Percentiles rank a stretch among this genome's conserved stretches.
Conservation (phyloP, 257 asterid genomes). For the Gentiana macrophylla region DNA sequence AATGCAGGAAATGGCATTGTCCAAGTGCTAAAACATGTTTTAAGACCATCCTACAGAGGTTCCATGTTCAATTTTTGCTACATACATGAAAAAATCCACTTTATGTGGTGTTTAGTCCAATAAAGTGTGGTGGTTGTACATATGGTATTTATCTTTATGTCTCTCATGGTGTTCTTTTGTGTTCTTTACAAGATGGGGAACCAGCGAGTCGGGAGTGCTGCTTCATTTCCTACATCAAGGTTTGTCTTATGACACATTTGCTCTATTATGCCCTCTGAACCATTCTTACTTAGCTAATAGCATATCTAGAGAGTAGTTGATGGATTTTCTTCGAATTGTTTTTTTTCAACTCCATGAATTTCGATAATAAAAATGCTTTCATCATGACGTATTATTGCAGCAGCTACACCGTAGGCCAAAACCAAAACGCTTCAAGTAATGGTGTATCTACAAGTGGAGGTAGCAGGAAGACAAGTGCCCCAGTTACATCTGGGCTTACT, state of each 20-base stretch:
- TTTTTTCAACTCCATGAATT: not conserved
- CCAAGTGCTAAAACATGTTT: too few relatives aligned
- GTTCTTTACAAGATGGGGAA: constrained; percentile 42
- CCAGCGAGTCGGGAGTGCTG: constrained; percentile 47
- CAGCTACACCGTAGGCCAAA: constrained; percentile 34
- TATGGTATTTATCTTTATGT: not conserved
- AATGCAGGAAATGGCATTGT: too few relatives aligned
- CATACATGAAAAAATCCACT: too few relatives aligned
- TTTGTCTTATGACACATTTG: constrained; percentile 10
- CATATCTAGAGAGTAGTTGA: not conserved
- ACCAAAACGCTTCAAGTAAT: constrained; percentile 35
- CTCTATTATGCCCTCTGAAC: too few relatives aligned
- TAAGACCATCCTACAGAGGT: too few relatives aligned
- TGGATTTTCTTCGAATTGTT: not conserved
- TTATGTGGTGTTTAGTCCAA: too few relatives aligned
- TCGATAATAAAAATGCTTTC: not conserved
- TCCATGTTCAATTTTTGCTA: too few relatives aligned
- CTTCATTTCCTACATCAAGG: constrained; percentile 48
- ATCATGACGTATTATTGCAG: constrained; percentile 28
- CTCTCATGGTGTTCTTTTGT: constrained; percentile 16
- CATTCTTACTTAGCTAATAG: too few relatives aligned
- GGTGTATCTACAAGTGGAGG: constrained; percentile 38
- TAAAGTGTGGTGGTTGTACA: too few relatives aligned
- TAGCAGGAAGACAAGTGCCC: constrained; percentile 27
- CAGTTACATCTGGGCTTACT: constrained; percentile 38